These are phyloP conservation scores for Przewalskia tangutica DNA, from an alignment of 257 asterid species.

Conservation along the genomic window DNA sequence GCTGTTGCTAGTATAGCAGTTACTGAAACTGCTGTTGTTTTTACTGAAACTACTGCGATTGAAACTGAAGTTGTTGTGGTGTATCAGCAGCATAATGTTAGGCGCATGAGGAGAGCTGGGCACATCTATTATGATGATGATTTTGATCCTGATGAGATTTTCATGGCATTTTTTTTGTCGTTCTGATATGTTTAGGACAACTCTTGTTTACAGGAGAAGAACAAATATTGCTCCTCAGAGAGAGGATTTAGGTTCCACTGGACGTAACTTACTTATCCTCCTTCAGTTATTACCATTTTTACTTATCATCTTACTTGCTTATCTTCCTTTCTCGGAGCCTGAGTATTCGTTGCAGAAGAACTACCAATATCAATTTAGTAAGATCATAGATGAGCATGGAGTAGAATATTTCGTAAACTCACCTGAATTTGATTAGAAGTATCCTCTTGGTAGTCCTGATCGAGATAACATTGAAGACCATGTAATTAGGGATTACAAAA, in stretches of 20 bases:
- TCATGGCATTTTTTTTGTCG: conserved; percentile 87
- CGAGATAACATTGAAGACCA: conserved; percentile 50
- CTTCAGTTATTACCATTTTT: conserved; percentile 80
- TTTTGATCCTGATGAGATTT: no score
- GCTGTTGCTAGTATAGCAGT: no score
- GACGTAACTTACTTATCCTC: conserved; percentile 58
- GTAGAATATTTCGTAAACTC: conserved; percentile 77
- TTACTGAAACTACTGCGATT: no score
- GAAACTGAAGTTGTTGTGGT: no score
- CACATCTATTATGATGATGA: no score
- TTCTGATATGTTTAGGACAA: conserved; percentile 46
- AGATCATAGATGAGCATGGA: conserved; percentile 56
- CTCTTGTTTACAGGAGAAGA: conserved; percentile 69
- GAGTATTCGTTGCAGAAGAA: conserved; percentile 88
- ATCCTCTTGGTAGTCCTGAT: conserved; percentile 56
- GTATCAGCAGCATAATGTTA: no score
- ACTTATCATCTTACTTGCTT: conserved; percentile 77
- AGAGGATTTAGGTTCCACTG: conserved; percentile 57
- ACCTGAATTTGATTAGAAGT: conserved; percentile 51
- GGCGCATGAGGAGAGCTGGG: no score
- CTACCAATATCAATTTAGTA: conserved; percentile 66
- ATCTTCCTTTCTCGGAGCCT: conserved; percentile 90
- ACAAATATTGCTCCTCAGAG: conserved; percentile 40
- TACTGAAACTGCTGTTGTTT: no score
- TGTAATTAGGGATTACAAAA: conserved; percentile 73